Conservation (phyloP, 805 yeast species). For the Saccharomycopsis babjevae region DNA sequence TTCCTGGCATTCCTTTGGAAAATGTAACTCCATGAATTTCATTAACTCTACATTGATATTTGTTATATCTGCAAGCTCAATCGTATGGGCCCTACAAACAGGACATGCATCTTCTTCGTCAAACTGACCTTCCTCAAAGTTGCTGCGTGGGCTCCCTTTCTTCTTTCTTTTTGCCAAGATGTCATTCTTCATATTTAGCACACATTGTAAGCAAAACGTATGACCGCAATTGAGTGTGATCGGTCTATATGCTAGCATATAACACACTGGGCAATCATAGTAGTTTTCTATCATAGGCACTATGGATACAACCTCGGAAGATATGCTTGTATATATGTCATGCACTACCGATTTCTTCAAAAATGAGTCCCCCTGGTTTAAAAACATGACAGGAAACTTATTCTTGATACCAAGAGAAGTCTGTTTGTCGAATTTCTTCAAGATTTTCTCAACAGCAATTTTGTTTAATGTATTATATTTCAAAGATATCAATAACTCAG, state of each 20-base stretch:
- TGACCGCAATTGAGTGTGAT: constrained; percentile 55
- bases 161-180: constrained; percentile 34
- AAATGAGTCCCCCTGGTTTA: constrained; percentile 29
- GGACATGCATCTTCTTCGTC: constrained; percentile 44
- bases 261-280: constrained; percentile 65
- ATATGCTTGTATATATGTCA: constrained; percentile 45
- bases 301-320: constrained; percentile 41
- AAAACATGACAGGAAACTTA: constrained; percentile 34
- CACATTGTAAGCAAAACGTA: constrained; percentile 61
- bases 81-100: constrained; percentile 44
- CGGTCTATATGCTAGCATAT: constrained; percentile 62
- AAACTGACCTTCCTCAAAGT: constrained; percentile 24
- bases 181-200: constrained; percentile 38
- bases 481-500: constrained; percentile 43
- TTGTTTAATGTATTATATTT: constrained; percentile 54
- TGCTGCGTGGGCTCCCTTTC: constrained; percentile 5
- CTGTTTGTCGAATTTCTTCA: constrained; percentile 68
- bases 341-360: constrained; percentile 42
- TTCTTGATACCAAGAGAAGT: constrained; percentile 43
- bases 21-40: constrained; percentile 44
- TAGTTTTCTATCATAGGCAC: constrained; percentile 64
- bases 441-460: constrained; percentile 55
- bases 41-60: constrained; percentile 49
- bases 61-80: constrained; percentile 44
- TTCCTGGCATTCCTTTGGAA: constrained; percentile 57